Base-by-base conservation (phyloP, 2,329 filamentous ascomycete species). In the Endothia cerciana region DNA sequence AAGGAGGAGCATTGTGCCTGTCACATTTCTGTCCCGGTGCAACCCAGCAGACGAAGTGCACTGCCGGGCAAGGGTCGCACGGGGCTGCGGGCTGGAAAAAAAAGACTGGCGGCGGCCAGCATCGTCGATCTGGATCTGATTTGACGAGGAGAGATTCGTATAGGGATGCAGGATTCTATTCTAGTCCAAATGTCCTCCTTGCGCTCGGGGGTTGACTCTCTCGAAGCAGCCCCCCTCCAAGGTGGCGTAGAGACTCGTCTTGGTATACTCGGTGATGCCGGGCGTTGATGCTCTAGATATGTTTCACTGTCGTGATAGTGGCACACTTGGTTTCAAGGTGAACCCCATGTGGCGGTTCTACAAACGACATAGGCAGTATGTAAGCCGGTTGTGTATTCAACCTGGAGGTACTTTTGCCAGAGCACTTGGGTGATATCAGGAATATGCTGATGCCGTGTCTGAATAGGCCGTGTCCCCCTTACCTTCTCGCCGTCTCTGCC, bases 1-100 rank as follows among this genome's bases (percentile, higher is more conserved):
- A 33, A 53, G n/a, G 28, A 55, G 51, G 51, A 33, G 28, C 51
- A 55, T 55, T 55, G n/a, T 55, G 8, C 28, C 51, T 55, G 4
- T 55, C 11, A 1, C 15, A 30, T 30, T 13, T 55, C 51, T n/a
- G 19, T 19, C 15, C 25, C 45, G 19, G 15, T 55, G 49, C 28
- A 55, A 36, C 15, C 13, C 49, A 19, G 4, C 17, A 30, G 30
- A 30, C 17, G 25, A 19, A 36, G 28, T 36, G 51, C 30, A 55
- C 51, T 51, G 47, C 47, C 47, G 47, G 28, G 47, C 22, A 51
- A 51, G 47, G 47, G 47, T 51, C 4, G 25, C 25, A 51, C 22
- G 47, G 13, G 47, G 47, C 47, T 25, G 47, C 13, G 11, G 45
- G 47, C 22, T 51, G 4, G 47, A 28, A 28, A 28, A 25, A 11